Conservation (phyloP, 1,139 yeast species). For the Meyerozyma guilliermondii region DNA sequence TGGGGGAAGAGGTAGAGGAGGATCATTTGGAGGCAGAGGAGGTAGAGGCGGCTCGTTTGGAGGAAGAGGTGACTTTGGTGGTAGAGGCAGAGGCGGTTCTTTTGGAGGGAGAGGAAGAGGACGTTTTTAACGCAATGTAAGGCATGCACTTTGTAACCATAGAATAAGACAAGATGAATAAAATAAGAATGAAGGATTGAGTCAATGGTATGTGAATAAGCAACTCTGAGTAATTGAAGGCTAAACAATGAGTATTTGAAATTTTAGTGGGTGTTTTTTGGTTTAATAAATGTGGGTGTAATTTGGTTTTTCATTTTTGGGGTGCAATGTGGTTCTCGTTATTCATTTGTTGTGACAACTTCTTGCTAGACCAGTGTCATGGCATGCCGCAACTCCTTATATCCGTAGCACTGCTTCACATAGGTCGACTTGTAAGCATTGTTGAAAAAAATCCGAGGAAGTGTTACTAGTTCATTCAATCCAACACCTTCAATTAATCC, state of each 20-base stretch:
- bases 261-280: no score
- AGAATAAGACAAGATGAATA: background rate
- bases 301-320: no score
- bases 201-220: no score
- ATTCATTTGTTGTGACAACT: background rate
- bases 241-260: no score
- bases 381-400: constrained; percentile 29
- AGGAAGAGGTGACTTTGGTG: constrained; percentile 41
- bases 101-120: background rate
- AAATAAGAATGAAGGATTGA: no score
- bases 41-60: constrained; percentile 43
- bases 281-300: no score
- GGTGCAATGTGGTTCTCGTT: background rate
- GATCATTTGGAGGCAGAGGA: constrained; percentile 36
- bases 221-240: no score
- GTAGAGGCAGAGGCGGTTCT: constrained; percentile 39
- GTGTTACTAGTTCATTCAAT: constrained; percentile 19
- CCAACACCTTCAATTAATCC: constrained; percentile 18
- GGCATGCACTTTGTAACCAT: background rate
- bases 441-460: constrained; percentile 31
- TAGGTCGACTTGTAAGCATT: constrained; percentile 23
- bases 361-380: constrained; percentile 27
- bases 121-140: background rate
- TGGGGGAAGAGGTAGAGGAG: constrained; percentile 18
- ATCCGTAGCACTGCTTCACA: constrained; percentile 25